Base-by-base conservation (phyloP, 768 basidiomycete genomes). In the Suillus variegatus region DNA sequence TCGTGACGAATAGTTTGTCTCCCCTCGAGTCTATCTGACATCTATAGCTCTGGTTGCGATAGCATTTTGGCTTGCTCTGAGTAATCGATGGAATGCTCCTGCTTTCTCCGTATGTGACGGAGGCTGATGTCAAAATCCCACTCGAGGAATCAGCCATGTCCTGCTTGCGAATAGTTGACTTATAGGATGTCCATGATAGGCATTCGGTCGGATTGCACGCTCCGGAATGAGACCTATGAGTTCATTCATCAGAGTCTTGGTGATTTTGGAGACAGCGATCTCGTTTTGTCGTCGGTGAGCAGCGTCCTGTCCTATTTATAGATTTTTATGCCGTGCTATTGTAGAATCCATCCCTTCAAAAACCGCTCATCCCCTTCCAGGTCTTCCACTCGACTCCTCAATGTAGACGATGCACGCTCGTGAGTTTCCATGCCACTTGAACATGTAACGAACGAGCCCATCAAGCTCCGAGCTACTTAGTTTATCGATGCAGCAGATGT, bases 361-460 rank as follows among this genome's bases (percentile, higher is more conserved):
- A 51, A 25, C 2, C 3, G 4, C 8, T 52, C 25, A 25, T 16
- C 3, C 25, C 16, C 2, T 51, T 51, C 49, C 22, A 51, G 22
- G 13, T 22, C 22, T 51, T 25, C 49, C 14, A 16, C 7, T 25
- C 51, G 25, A 28, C 51, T 52, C 7, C 6, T 25, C 49, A 16
- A 51, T 7, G 22, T 9, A 28, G 6, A 25, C 8, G 28, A 52
- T 28, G 16, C 25, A 18, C 51, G 8, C 14, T 25, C 4, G 16
- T 18, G 16, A 52, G 22, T 64, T 60, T 25, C 60, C 28, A 51
- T 71, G 65, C 68, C 68, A 71, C 41, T 55, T 60, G 43, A 64
- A 71, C 66, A 67, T 69, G 40, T 64, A 67, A 20, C 62, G 61
- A 18, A 67, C 65, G 46, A 68, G 65, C 43, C 66, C 64, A 28